Percentiles rank a stretch among this genome's conserved stretches.
Conservation (phyloP, 1,284 basidiomycete species). For the Lentinula novae-zelandiae region DNA sequence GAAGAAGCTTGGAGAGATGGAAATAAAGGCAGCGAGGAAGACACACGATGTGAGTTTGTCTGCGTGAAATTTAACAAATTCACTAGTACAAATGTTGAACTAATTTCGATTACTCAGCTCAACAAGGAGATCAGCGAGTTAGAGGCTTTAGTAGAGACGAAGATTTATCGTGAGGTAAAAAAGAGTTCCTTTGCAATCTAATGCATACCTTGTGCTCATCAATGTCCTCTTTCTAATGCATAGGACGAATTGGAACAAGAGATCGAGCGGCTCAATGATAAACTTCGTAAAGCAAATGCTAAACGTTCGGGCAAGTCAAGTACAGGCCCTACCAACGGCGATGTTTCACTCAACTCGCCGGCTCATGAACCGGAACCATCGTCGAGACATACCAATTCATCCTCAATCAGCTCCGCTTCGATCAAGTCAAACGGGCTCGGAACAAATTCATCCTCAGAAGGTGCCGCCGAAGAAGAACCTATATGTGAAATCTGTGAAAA, state of each 20-base stretch:
- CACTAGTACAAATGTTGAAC: neutral
- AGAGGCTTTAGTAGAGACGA: slow-evolving; percentile 85
- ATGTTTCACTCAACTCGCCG: neutral
- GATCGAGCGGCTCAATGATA: slow-evolving; percentile 71
- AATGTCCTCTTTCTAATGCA: slow-evolving; percentile 8
- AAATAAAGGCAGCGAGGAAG: slow-evolving; percentile 68
- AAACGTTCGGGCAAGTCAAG: slow-evolving; percentile 57
- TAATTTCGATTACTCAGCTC: slow-evolving; percentile 42
- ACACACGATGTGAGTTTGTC: slow-evolving; percentile 60
- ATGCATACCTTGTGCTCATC: neutral
- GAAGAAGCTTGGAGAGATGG: slow-evolving; percentile 63
- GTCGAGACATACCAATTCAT: slow-evolving; percentile 3
- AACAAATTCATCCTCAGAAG: slow-evolving; percentile 15
- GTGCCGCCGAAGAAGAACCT: slow-evolving; percentile 26
- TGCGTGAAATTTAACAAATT: neutral
- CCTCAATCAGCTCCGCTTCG: slow-evolving; percentile 15
- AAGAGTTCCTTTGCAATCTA: no score
- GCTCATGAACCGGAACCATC: slow-evolving; percentile 24
- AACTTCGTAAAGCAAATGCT: slow-evolving; percentile 43
- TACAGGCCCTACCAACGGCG: slow-evolving; percentile 27
- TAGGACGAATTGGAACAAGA: slow-evolving; percentile 89
- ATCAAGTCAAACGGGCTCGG: neutral
- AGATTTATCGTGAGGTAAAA: slow-evolving; percentile 86
- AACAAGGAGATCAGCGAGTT: slow-evolving; percentile 90
- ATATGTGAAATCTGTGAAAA: slow-evolving; percentile 84